Conservation (phyloP, 2,329 filamentous ascomycete genomes). For the Penicillium sp. region DNA sequence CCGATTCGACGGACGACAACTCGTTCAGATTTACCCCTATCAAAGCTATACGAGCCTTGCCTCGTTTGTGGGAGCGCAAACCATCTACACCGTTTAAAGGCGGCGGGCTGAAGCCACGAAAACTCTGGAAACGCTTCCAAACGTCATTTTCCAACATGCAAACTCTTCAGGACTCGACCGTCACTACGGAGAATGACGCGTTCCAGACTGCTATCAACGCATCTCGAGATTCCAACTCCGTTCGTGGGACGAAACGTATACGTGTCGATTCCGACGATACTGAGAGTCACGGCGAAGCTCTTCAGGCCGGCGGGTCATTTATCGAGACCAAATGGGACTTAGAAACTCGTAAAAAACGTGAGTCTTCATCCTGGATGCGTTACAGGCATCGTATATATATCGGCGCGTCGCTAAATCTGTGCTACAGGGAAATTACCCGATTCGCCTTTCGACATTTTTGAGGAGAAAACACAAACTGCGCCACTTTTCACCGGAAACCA, state of each 20-base stretch:
- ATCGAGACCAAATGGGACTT: slow-evolving; percentile 48
- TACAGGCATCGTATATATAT: not conserved
- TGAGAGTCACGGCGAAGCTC: slow-evolving; percentile 9
- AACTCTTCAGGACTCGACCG: slow-evolving; percentile 30
- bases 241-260: slow-evolving; percentile 43
- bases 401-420: not conserved
- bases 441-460: slow-evolving; percentile 21
- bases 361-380: slow-evolving; percentile 14
- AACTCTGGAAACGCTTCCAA: slow-evolving; percentile 52
- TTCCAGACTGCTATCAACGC: slow-evolving; percentile 40
- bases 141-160: slow-evolving; percentile 41
- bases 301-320: slow-evolving; percentile 39
- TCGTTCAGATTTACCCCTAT: slow-evolving; percentile 48
- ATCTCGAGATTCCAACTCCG: slow-evolving; percentile 29
- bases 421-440: slow-evolving; percentile 27
- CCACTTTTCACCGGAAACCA: not conserved
- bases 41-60: slow-evolving; percentile 36
- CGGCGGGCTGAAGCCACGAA: slow-evolving; percentile 45
- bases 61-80: slow-evolving; percentile 51
- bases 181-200: slow-evolving; percentile 24
- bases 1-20: slow-evolving; percentile 22
- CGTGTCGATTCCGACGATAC: slow-evolving; percentile 29
- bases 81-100: slow-evolving; percentile 46
- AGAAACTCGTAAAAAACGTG: slow-evolving; percentile 38
- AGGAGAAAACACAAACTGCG: slow-evolving; percentile 11